Percentiles rank a stretch among this genome's conserved stretches.
These are phyloP conservation scores for Cyberlindnera veronae DNA, from an alignment of 805 yeast species.

Conservation along the genomic window DNA sequence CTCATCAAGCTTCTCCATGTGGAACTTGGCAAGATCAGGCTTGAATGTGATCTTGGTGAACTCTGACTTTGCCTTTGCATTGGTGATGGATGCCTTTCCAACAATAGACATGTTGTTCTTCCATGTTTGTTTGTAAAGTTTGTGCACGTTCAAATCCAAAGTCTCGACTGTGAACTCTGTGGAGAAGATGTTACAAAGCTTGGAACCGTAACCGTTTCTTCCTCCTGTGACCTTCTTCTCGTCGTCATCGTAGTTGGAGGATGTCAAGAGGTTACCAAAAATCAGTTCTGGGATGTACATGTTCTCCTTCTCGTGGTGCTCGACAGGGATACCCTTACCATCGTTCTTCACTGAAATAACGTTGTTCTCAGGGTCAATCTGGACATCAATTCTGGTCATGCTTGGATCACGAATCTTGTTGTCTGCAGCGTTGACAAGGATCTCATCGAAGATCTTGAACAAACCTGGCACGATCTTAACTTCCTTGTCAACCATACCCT, in stretches of 20 bases:
- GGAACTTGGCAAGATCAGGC: conserved; percentile 83
- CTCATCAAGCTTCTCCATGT: conserved; percentile 79
- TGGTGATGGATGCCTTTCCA: conserved; percentile 66
- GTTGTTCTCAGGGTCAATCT: conserved; percentile 71
- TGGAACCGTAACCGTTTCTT: conserved; percentile 97
- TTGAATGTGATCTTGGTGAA: conserved; percentile 83
- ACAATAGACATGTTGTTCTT: conserved; percentile 77
- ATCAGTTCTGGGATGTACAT: conserved; percentile 95
- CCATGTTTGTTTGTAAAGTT: conserved; percentile 81
- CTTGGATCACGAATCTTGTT: conserved; percentile 91
- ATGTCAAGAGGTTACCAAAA: conserved; percentile 91
- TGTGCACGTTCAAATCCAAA: conserved; percentile 64
- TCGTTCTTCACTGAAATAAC: conserved; percentile 81
- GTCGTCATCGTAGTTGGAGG: conserved; percentile 93
- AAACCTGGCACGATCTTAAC: conserved; percentile 93
- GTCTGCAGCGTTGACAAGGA: conserved; percentile 96
- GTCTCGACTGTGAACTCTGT: conserved; percentile 85
- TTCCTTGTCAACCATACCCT: conserved; percentile 51
- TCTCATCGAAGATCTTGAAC: conserved; percentile 95
- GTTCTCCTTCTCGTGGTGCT: conserved; percentile 85
- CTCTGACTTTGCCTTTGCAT: conserved; percentile 50
- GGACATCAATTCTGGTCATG: conserved; percentile 86
- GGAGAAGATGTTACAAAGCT: conserved; percentile 92
- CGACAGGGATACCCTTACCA: conserved; percentile 94
- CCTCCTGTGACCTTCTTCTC: conserved; percentile 98